Evolutionary conservation across 768 basidiomycete species (phyloP).

Genomic region (Rhodotorula diobovata): DNA sequence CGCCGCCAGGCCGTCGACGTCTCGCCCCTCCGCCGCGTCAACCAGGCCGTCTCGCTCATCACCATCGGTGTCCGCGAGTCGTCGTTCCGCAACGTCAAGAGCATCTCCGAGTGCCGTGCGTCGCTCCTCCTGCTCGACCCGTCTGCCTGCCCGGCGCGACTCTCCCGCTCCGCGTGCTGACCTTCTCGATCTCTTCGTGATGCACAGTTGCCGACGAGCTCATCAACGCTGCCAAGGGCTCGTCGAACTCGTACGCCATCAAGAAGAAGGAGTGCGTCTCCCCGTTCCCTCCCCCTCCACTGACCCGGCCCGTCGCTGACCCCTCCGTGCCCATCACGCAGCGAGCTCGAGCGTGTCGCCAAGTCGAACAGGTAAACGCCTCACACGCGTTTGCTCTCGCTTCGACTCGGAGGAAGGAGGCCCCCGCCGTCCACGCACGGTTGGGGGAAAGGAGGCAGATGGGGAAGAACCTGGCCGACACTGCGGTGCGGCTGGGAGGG

Average conservation of each 20-base stretch:
- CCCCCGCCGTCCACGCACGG: too few relatives aligned
- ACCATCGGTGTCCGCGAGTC: slow-evolving; percentile 98
- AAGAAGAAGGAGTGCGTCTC: slow-evolving; percentile 55
- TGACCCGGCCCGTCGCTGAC: neutral
- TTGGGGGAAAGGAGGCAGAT: neutral
- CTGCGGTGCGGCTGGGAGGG: too few relatives aligned
- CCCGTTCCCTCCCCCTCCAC: too few relatives aligned
- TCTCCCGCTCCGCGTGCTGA: neutral
- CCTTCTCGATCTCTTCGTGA: neutral
- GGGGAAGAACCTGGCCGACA: too few relatives aligned
- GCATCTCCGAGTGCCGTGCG: slow-evolving; percentile 79
- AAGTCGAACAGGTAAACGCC: slow-evolving; percentile 94
- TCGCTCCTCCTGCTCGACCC: neutral
- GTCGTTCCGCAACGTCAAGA: slow-evolving; percentile 99
- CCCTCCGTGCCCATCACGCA: slow-evolving; percentile 62
- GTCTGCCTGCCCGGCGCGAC: neutral
- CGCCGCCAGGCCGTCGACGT: slow-evolving; percentile 99
- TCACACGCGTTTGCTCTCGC: neutral
- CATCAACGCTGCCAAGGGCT: slow-evolving; percentile 99
- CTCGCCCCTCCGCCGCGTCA: slow-evolving; percentile 93
- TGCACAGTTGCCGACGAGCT: slow-evolving; percentile 79
- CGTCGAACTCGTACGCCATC: slow-evolving; percentile 99
- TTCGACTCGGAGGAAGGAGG: neutral
- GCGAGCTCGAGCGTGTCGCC: slow-evolving; percentile 99
- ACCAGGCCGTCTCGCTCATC: slow-evolving; percentile 91